phyloP scores from a whole-genome alignment of 768 basidiomycete species.

The Cystofilobasidium capitatum region DNA sequence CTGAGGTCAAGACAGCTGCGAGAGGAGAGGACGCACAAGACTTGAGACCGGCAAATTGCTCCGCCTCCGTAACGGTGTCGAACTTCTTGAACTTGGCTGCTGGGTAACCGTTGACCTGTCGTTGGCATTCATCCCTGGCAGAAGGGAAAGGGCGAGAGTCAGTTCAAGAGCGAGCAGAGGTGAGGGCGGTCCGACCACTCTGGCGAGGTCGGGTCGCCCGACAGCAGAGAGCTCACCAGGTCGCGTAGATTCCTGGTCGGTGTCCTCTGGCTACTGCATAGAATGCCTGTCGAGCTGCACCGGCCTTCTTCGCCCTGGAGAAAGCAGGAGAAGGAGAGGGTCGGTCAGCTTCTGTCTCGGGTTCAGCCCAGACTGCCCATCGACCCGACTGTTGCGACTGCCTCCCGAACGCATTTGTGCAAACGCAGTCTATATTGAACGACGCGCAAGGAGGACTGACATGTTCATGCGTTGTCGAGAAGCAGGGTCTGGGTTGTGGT shows the following conservation, averaged over 20 bases:
- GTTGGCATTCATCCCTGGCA: neutral
- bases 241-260: neutral
- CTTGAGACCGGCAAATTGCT: slow-evolving; percentile 5
- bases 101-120: slow-evolving; percentile 4
- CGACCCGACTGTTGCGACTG: no score
- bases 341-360: no score
- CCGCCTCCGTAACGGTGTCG: neutral
- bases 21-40: neutral
- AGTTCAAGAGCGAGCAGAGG: no score
- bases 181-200: no score
- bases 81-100: slow-evolving; percentile 10
- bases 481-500: no score
- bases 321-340: no score
- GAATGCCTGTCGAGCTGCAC: neutral
- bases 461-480: no score
- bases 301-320: neutral
- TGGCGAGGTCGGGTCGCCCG: no score
- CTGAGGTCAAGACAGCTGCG: neutral
- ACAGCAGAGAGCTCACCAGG: neutral
- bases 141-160: neutral
- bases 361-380: no score
- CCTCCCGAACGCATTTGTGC: no score
- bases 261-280: neutral
- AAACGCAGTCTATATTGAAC: no score
- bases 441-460: no score